These are phyloP conservation scores for Suillus spraguei DNA, from an alignment of 768 basidiomycete species.

Conservation along the genomic window DNA sequence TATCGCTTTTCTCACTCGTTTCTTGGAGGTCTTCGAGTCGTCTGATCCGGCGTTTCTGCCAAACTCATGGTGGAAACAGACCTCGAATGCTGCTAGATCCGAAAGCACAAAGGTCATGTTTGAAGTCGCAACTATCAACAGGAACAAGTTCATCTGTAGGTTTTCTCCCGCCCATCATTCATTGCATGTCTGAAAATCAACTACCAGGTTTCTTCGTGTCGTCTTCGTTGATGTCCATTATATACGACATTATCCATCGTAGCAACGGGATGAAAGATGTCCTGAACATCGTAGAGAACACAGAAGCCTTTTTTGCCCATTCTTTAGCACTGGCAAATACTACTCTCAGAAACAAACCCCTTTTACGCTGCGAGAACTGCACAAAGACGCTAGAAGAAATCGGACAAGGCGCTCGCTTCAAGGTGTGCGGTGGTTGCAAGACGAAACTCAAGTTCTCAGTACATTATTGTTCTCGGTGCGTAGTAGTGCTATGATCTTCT, in stretches of 20 bases:
- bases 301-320: neutral
- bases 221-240: conserved; percentile 9
- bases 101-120: conserved; percentile 9
- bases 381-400: conserved; percentile 20
- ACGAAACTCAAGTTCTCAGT: conserved; percentile 18
- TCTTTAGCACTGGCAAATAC: neutral
- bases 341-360: conserved; percentile 17
- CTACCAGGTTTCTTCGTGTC: conserved; percentile 15
- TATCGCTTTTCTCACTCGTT: conserved; percentile 4
- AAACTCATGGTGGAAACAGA: conserved; percentile 6
- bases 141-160: conserved; percentile 25
- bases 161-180: neutral
- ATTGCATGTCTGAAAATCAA: neutral
- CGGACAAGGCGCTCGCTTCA: conserved; percentile 18
- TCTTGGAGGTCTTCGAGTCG: conserved; percentile 7
- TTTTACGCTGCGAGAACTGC: conserved; percentile 23
- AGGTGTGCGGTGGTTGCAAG: conserved; percentile 25
- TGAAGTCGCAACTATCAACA: conserved; percentile 13
- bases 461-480: conserved; percentile 23
- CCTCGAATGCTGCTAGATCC: conserved; percentile 9
- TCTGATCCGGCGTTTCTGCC: neutral
- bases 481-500: neutral
- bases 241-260: neutral
- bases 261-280: conserved; percentile 6
- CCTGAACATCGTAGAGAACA: conserved; percentile 2